phyloP scores from a whole-genome alignment of 495 filamentous ascomycete species.

The Penicillium paradoxum region DNA sequence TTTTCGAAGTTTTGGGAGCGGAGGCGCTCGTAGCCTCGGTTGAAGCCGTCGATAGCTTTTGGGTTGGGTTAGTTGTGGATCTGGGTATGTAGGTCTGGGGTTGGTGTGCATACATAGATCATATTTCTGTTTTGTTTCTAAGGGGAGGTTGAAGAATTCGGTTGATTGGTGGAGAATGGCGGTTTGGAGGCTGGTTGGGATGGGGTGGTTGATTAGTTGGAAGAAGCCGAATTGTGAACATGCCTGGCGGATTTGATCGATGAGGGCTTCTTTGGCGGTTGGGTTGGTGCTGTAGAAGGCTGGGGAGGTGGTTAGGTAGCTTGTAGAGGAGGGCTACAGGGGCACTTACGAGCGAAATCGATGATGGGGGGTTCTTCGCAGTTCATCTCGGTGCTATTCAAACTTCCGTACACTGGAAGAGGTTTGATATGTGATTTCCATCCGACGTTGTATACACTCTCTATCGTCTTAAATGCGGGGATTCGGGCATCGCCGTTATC shows the following conservation, averaged over 20 bases:
- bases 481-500: neutral
- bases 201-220: slow-evolving; percentile 75
- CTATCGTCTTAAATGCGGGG: neutral
- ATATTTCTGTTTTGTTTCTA: slow-evolving; percentile 45
- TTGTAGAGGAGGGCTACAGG: neutral
- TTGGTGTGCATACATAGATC: slow-evolving; percentile 12
- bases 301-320: slow-evolving; percentile 3
- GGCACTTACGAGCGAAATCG: slow-evolving; percentile 13
- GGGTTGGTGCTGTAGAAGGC: slow-evolving; percentile 13
- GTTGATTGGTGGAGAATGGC: slow-evolving; percentile 62
- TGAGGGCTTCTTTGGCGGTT: slow-evolving; percentile 1
- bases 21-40: slow-evolving; percentile 42
- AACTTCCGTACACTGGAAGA: no score
- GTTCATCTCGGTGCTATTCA: neutral
- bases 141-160: slow-evolving; percentile 70
- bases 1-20: slow-evolving; percentile 41
- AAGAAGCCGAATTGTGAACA: slow-evolving; percentile 67
- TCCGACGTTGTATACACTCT: no score
- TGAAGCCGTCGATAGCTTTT: slow-evolving; percentile 15
- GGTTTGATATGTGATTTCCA: no score
- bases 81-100: neutral
- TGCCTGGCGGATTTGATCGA: slow-evolving; percentile 13
- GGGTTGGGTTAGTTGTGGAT: neutral
- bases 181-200: slow-evolving; percentile 59
- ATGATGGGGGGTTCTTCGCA: slow-evolving; percentile 12